phyloP scores from a whole-genome alignment of 2,329 filamentous ascomycete species.

The Epichloe uncinata region DNA sequence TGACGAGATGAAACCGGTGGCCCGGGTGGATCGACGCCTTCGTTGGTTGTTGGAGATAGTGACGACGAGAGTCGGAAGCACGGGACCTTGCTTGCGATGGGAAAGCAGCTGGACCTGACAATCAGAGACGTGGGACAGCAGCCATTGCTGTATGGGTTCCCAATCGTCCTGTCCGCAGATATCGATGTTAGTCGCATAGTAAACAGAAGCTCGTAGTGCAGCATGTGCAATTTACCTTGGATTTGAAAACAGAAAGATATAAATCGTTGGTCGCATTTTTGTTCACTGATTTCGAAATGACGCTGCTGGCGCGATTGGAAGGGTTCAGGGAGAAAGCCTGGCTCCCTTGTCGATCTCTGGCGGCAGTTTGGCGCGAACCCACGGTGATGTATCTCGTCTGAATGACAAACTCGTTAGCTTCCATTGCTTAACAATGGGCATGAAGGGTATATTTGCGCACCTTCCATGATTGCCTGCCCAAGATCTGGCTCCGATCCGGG shows the following conservation, averaged over 20 bases:
- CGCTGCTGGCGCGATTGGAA: conserved; percentile 24
- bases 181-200: neutral
- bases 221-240: conserved; percentile 29
- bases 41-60: conserved; percentile 46
- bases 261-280: conserved; percentile 27
- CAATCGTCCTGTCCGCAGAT: conserved; percentile 29
- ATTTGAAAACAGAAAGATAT: conserved; percentile 42
- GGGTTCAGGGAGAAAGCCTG: conserved; percentile 26
- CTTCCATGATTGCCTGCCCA: conserved; percentile 40
- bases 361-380: conserved; percentile 23
- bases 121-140: conserved; percentile 37
- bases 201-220: neutral
- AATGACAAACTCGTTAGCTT: conserved; percentile 6
- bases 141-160: conserved; percentile 41
- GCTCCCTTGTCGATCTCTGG: conserved; percentile 23
- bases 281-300: conserved; percentile 23
- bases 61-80: conserved; percentile 45
- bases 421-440: neutral
- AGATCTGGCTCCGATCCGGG: conserved; percentile 36
- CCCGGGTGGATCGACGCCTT: conserved; percentile 51
- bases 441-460: conserved; percentile 19
- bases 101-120: conserved; percentile 46
- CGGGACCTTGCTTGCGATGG: conserved; percentile 47
- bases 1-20: conserved; percentile 38
- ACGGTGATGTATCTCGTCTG: conserved; percentile 48